Evolutionary conservation across 176 grass and related monocot genomes (phyloP).

Genomic region (Tuctoria greenei): DNA sequence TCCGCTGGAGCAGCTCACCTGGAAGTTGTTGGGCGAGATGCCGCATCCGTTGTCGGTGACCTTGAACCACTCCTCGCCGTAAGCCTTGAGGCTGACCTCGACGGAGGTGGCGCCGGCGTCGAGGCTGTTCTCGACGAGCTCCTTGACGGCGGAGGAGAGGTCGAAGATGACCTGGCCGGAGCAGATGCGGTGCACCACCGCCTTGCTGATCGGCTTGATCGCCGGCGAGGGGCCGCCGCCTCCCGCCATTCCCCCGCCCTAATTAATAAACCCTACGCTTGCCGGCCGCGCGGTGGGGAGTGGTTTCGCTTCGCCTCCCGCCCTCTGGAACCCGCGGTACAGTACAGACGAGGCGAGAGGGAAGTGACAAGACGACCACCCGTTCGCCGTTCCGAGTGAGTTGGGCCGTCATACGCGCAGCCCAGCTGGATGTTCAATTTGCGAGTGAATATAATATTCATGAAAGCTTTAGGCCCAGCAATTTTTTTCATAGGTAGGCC

Average conservation of each 20-base stretch:
- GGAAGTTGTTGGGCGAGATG: conserved; percentile 76
- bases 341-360: no score
- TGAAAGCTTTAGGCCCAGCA: background rate
- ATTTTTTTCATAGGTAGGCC: background rate
- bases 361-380: no score
- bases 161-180: conserved; percentile 95
- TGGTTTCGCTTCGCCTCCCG: background rate
- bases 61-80: conserved; percentile 88
- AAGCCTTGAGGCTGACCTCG: conserved; percentile 80
- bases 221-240: conserved; percentile 44
- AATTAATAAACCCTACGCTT: conserved; percentile 28
- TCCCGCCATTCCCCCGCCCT: conserved; percentile 28
- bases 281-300: background rate
- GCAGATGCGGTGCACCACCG: conserved; percentile 81
- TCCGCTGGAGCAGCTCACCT: conserved; percentile 29
- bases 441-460: background rate
- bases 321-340: background rate
- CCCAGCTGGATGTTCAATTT: background rate
- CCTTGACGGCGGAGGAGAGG: conserved; percentile 85
- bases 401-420: background rate
- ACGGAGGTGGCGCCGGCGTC: conserved; percentile 81
- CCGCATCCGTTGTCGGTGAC: conserved; percentile 84
- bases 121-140: conserved; percentile 95
- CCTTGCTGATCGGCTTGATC: conserved; percentile 76
- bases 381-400: background rate